Evolutionary conservation across 23 red algal genomes (phyloP).

Genomic region (Cyanidium caldarium): DNA sequence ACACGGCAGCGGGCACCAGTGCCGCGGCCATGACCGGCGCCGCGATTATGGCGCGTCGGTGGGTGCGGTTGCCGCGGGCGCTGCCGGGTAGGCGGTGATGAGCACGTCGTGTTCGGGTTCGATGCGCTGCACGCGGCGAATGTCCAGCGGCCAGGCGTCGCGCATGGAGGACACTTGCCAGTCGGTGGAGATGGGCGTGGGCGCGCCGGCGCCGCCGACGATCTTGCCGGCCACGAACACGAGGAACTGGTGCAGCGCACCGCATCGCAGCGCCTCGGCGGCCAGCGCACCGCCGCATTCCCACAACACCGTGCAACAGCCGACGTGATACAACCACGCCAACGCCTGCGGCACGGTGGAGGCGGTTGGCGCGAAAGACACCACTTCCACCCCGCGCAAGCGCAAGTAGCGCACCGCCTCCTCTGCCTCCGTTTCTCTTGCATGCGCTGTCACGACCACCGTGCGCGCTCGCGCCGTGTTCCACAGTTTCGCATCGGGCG

Average conservation of each 20-base stretch:
- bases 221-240: slow-evolving; percentile 84
- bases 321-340: slow-evolving; percentile 41
- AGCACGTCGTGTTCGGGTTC: background rate
- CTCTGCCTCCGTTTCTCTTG: slow-evolving; percentile 2
- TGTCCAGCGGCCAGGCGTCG: background rate
- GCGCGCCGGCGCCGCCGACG: slow-evolving; percentile 29
- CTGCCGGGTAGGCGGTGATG: background rate
- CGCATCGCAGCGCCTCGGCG: slow-evolving; percentile 28
- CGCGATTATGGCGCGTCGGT: too few relatives aligned
- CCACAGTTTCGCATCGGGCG: slow-evolving; percentile 25
- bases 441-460: slow-evolving; percentile 24
- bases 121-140: background rate
- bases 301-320: slow-evolving; percentile 55
- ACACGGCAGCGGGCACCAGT: background rate
- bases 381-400: background rate
- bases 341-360: background rate
- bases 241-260: slow-evolving; percentile 50
- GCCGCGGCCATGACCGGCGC: too few relatives aligned
- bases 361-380: background rate
- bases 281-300: slow-evolving; percentile 81
- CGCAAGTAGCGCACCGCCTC: slow-evolving; percentile 13
- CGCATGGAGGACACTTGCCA: background rate
- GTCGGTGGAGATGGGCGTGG: slow-evolving; percentile 12
- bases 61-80: too few relatives aligned
- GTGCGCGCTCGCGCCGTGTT: background rate